Evolutionary conservation across 73 alveolate genomes (phyloP).

Genomic region (Paramecium pentaurelia): DNA sequence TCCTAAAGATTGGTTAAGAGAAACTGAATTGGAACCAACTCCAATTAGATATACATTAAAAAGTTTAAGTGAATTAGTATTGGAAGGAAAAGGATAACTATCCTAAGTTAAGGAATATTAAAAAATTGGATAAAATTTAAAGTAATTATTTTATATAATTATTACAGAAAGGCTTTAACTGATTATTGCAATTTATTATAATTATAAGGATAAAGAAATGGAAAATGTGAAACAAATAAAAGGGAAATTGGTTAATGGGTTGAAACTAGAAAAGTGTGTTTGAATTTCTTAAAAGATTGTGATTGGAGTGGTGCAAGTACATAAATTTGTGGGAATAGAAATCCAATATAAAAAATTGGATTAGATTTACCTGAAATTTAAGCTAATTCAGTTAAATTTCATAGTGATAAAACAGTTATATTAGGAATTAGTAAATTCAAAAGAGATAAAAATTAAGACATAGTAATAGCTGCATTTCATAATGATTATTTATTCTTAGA

Average conservation of each 20-base stretch:
- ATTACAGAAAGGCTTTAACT: background rate
- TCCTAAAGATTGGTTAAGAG: background rate
- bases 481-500: constrained; percentile 3
- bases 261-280: background rate
- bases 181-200: constrained; percentile 26
- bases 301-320: background rate
- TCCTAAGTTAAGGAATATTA: background rate
- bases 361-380: constrained; percentile 24
- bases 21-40: background rate
- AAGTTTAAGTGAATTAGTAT: background rate
- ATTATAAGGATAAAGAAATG: background rate
- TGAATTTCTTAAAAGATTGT: background rate
- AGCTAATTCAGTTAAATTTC: constrained; percentile 37
- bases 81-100: constrained; percentile 19
- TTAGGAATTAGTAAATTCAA: background rate
- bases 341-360: constrained; percentile 14
- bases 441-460: background rate
- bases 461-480: background rate
- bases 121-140: constrained; percentile 17
- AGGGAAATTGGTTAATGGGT: constrained; percentile 27
- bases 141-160: background rate
- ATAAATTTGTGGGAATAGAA: constrained; percentile 21
- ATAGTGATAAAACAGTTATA: background rate
- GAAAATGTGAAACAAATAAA: constrained; percentile 38
- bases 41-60: constrained; percentile 8